Evolutionary conservation across 768 basidiomycete species (phyloP), one percentile per base, ranked within the genome.

Genomic region (Paxillus rubicundulus): DNA sequence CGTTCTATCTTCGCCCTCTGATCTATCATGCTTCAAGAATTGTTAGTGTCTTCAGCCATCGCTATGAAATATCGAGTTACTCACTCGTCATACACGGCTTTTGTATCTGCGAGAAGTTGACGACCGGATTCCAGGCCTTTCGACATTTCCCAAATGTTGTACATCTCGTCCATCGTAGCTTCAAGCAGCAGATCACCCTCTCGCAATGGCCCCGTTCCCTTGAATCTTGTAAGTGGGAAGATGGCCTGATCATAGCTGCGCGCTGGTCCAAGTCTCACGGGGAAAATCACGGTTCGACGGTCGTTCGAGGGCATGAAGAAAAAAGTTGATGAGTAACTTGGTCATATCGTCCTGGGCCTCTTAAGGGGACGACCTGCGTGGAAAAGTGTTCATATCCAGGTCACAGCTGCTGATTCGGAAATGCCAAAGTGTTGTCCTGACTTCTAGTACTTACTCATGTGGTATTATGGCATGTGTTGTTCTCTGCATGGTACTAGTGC

Each of bases 291-390:
- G 17, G 44, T 39, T 40, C 39, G 16, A 21, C 20, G 13, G 14
- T 46, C n/a, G 20, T 37, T 28, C 18, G 51, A 30, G 24, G 27
- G 21, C 45, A 52, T 47, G 30, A 28, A 27, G n/a, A 38, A 21
- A 18, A 14, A 28, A 16, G 10, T 37, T 37, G 37, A n/a, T 32
- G 48, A 2, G 24, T 17, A 18, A 5, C 24, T 38, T 20, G 4
- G 38, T 13, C 7, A 10, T 13, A 16, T 6, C 28, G 16, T 9
- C 38, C 8, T 8, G 30, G 30, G 8, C 36, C 21, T 47, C 5
- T 50, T 62, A 9, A 39, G 40, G n/a, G 21, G 59, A 14, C 7
- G 2, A 58, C 55, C 36, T 3, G 20, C 27, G 30, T 55, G 14
- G 36, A 45, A 14, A 38, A 17, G 12, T 41, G 33, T 3, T 4